Percentiles rank a stretch among this genome's conserved stretches.
Evolutionary conservation across 345 rosid species (phyloP).

Genomic region (Eucalyptus lansdowneana): DNA sequence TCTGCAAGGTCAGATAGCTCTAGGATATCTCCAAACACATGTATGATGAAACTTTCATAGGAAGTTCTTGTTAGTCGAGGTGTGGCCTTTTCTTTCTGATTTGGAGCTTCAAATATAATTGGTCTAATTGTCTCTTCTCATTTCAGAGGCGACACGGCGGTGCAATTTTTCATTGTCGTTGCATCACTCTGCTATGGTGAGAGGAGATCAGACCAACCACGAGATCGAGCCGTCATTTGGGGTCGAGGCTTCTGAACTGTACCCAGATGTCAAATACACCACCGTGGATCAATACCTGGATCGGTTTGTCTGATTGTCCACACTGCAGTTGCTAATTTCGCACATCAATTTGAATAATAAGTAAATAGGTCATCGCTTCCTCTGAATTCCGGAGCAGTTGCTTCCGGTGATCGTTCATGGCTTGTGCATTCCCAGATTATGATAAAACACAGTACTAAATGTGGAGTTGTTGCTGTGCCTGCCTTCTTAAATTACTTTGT

Average conservation of each 20-base stretch:
- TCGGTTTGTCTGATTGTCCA: background rate
- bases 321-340: background rate
- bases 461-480: background rate
- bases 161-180: background rate
- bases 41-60: background rate
- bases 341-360: background rate
- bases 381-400: background rate
- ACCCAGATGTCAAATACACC: background rate
- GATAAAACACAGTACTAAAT: background rate
- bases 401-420: background rate
- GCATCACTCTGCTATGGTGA: background rate
- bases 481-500: background rate
- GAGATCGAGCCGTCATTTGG: background rate
- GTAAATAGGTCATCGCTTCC: background rate
- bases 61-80: background rate
- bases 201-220: conserved; percentile 5
- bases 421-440: background rate
- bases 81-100: background rate
- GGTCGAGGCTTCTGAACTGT: background rate
- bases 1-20: background rate
- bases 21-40: background rate
- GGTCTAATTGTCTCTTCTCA: background rate
- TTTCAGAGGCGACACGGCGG: background rate
- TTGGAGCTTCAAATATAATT: background rate
- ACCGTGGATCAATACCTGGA: background rate